These are phyloP conservation scores for Bassia scoparia DNA, from an alignment of 148 eudicot genomes.

Conservation along the genomic window DNA sequence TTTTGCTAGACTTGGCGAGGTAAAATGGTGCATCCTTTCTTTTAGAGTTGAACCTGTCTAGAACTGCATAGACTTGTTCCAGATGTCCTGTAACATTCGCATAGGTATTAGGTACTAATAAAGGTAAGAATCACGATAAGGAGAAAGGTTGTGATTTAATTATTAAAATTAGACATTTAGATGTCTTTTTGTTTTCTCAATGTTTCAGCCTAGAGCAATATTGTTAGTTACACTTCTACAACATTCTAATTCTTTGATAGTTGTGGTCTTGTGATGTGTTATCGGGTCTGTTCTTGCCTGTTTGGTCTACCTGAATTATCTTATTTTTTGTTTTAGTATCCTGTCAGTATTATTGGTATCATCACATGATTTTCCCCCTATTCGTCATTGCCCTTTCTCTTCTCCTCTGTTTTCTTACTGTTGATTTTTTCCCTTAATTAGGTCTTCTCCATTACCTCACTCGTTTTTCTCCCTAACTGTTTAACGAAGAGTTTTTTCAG, in stretches of 20 bases:
- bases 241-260: too few relatives aligned
- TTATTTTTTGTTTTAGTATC: neutral
- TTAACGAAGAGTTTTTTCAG: neutral
- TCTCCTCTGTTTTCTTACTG: neutral
- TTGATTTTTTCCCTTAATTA: neutral
- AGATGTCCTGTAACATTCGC: neutral
- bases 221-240: too few relatives aligned
- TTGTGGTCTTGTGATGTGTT: constrained; percentile 1
- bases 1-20: neutral
- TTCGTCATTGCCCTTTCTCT: neutral
- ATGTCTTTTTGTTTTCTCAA: too few relatives aligned
- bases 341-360: neutral
- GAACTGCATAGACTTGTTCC: neutral
- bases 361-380: neutral
- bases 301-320: neutral
- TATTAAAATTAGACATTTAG: constrained; percentile 2
- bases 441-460: neutral
- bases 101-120: neutral
- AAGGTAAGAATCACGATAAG: neutral
- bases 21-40: neutral
- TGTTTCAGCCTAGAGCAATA: neutral
- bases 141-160: neutral
- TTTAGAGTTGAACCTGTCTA: neutral
- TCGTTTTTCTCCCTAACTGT: too few relatives aligned
- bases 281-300: neutral